Base-by-base conservation (phyloP, 139 green algal species). In the Tetraselmis striata region DNA sequence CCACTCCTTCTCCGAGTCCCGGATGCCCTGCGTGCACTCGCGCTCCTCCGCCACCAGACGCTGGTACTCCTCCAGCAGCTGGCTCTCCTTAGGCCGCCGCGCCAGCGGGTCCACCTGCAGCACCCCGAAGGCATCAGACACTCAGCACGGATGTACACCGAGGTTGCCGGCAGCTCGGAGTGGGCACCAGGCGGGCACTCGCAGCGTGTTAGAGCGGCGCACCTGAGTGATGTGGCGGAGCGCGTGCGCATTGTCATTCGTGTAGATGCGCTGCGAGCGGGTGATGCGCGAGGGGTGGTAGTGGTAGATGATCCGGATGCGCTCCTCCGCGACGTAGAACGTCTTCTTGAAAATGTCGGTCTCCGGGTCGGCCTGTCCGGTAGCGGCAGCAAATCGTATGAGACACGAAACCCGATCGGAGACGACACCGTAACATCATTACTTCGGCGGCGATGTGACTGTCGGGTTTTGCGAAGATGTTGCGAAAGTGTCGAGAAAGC, bases 41-140 rank as follows among this genome's bases (percentile, higher is more conserved):
- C 91, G 90, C 86, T 97, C 94, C 45, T 86, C 87, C 18, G 87
- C 67, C 79, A 95, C 79, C 76, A 95, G 86, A 31, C 30, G n/a
- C 76, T 92, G 88, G 85, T 93, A 94, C 84, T 94, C 89, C 83
- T 95, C 93, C 59, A 93, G 83, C 76, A 95, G 87, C 29, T 86
- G 85, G 31, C 30, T 30, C 0, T 89, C 75, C 25, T 86, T 76
- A 0, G 91, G 91, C 32, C 83, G 81, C 0, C 80, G 77, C 11
- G 87, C 89, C 77, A 95, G 81, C 11, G 93, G 91, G 83, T 95
- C 88, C 26, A 95, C 91, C 85, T 93, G 87, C 5, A 83, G 31
- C 32, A 84, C 30, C 81, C 28, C 30, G n/a, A n/a, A n/a, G n/a
- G n/a, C n/a, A n/a, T n/a, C n/a, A n/a, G n/a, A n/a, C n/a, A n/a